phyloP scores from a whole-genome alignment of 2,329 filamentous ascomycete genomes.

The Microsporum ferrugineum region DNA sequence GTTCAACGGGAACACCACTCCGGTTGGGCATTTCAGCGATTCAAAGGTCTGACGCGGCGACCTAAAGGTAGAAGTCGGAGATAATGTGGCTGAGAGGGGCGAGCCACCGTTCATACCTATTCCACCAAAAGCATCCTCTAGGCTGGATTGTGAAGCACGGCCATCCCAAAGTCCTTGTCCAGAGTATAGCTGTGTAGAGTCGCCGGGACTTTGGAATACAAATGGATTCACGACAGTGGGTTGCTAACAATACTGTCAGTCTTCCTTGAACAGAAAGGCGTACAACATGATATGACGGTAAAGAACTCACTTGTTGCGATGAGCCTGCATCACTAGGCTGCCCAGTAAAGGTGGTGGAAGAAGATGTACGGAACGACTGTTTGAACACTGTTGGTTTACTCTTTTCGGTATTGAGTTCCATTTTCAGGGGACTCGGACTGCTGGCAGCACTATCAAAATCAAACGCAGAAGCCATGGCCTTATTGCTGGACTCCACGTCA shows the following conservation, averaged over 20 bases:
- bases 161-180: slow-evolving; percentile 29
- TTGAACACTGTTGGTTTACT: slow-evolving; percentile 6
- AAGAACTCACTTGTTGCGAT: background rate
- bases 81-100: slow-evolving; percentile 29
- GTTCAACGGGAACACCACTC: slow-evolving; percentile 10
- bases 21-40: slow-evolving; percentile 20
- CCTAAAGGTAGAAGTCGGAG: slow-evolving; percentile 29
- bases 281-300: background rate
- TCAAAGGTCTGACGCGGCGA: slow-evolving; percentile 27
- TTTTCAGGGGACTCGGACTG: slow-evolving; percentile 34
- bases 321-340: background rate
- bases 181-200: slow-evolving; percentile 2
- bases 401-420: slow-evolving; percentile 19
- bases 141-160: slow-evolving; percentile 33
- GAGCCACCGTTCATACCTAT: slow-evolving; percentile 37
- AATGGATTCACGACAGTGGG: slow-evolving; percentile 4
- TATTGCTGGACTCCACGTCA: slow-evolving; percentile 37
- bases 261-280: background rate
- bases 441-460: slow-evolving; percentile 40
- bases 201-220: slow-evolving; percentile 7
- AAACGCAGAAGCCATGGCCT: slow-evolving; percentile 39
- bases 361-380: slow-evolving; percentile 3
- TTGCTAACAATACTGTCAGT: slow-evolving; percentile 1
- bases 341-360: slow-evolving; percentile 8
- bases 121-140: slow-evolving; percentile 37